These are phyloP conservation scores for Paraphaeosphaeria sporulosa DNA, from an alignment of 2,329 filamentous ascomycete genomes.

Conservation along the genomic window DNA sequence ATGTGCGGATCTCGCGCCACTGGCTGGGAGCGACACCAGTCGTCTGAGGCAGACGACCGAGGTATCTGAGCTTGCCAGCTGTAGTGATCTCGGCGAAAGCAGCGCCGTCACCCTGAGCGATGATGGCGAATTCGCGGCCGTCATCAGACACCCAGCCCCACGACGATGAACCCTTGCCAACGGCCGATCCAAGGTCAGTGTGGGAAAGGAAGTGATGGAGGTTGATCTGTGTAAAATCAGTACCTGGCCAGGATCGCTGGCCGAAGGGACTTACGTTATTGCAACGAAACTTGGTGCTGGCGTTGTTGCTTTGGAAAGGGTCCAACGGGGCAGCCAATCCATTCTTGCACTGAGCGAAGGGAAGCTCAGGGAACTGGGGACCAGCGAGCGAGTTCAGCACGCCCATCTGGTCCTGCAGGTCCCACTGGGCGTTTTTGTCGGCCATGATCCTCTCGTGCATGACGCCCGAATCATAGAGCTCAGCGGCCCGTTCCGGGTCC, in stretches of 20 bases:
- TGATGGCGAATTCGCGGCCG: conserved; percentile 62
- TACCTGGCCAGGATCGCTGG: not conserved
- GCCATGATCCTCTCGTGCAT: conserved; percentile 40
- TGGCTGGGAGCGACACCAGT: conserved; percentile 49
- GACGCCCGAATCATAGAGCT: conserved; percentile 40
- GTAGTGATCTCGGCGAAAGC: conserved; percentile 61
- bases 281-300: conserved; percentile 29
- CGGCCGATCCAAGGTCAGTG: conserved; percentile 58
- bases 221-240: conserved; percentile 52
- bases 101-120: conserved; percentile 62
- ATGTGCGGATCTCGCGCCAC: conserved; percentile 61
- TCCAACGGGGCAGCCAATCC: conserved; percentile 37
- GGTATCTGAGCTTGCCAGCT: conserved; percentile 59
- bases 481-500: conserved; percentile 26
- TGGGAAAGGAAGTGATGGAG: conserved; percentile 65
- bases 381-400: conserved; percentile 24
- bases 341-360: conserved; percentile 33
- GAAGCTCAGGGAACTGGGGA: conserved; percentile 30
- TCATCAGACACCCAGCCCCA: conserved; percentile 63
- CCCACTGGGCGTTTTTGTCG: conserved; percentile 32
- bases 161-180: conserved; percentile 51
- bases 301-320: conserved; percentile 42
- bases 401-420: conserved; percentile 16
- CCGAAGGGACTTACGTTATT: conserved; percentile 25
- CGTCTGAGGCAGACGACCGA: conserved; percentile 60